Base-by-base conservation (phyloP, 352 stramenopile genomes). In the Pythium scleroteichum region DNA sequence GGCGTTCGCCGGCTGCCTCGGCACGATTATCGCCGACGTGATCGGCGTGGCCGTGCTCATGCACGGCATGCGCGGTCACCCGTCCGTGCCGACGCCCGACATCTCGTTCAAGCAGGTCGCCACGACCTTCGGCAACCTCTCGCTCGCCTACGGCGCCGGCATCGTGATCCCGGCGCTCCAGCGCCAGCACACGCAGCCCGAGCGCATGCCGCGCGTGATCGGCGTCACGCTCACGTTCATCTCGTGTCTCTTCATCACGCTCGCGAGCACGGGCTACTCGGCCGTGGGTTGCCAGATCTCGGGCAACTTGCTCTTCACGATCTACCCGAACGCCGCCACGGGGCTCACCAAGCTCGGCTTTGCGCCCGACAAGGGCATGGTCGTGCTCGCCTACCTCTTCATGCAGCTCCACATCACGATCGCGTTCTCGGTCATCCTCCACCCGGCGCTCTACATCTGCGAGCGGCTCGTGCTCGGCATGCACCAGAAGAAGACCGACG, bases 91-190 rank as follows among this genome's bases (percentile, higher is more conserved):
- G 9, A 53, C 52, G 49, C 75, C 77, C 7, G 62, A 80, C 2
- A 53, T 86, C n/a, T 67, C 64, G 38, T 76, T 86, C 53, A 59
- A 68, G n/a, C 69, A 84, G 56, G 67, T 86, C 3, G 67, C 69
- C 1, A 70, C 60, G 22, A 66, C 72, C 5, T 86, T 86, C 38
- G 78, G 78, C 48, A 87, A 83, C 67, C 54, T 87, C 17, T 74
- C 73, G 40, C 72, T 87, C 50, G 73, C 75, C n/a, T 87, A 85
- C 59, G 75, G 71, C 71, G 41, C 41, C 9, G 41, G 41, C 23
- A 47, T 47, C 17, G 41, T 47, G 2, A 47, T 47, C 41, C 41
- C 41, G 41, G 41, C 41, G 2, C 41, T 47, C n/a, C 41, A 47
- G 41, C 41, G 41, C 41, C 41, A 47, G 41, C 41, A 47, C 41